Conservation (phyloP, 2,329 filamentous ascomycete genomes). For the Cadophora sp. region DNA sequence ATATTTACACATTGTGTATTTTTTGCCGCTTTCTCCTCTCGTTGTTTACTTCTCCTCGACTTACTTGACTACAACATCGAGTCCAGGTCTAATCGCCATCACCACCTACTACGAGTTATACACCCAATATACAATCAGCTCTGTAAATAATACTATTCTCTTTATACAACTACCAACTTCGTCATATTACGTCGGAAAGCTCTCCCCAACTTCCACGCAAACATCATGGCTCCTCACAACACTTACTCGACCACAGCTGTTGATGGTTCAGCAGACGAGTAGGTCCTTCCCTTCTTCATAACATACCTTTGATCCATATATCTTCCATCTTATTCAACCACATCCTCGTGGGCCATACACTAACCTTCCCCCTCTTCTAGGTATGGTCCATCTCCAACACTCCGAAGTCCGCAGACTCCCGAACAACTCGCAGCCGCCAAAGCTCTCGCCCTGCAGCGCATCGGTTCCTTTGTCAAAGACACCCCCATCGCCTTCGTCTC, state of each 20-base stretch:
- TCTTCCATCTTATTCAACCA: not conserved
- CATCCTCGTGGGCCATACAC: not conserved
- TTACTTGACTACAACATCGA: no score
- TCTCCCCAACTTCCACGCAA: not conserved
- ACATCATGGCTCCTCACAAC: not conserved
- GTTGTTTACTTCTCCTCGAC: no score
- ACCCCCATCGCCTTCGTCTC: not conserved
- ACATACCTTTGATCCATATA: not conserved
- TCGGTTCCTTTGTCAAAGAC: not conserved
- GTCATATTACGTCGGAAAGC: no score
- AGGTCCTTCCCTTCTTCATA: not conserved
- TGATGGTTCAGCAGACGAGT: not conserved
- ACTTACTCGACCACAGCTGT: not conserved
- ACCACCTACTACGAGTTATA: no score
- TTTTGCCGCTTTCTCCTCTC: no score
- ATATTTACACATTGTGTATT: no score
- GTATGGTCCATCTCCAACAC: not conserved
- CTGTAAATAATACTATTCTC: no score
- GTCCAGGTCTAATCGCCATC: no score
- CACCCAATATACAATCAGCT: no score
- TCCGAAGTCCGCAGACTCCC: not conserved
- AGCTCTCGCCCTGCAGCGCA: not conserved
- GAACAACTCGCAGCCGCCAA: not conserved
- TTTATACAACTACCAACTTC: no score
- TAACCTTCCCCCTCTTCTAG: not conserved